Conservation (phyloP, 257 asterid genomes). For the Nicotiana attenuata region DNA sequence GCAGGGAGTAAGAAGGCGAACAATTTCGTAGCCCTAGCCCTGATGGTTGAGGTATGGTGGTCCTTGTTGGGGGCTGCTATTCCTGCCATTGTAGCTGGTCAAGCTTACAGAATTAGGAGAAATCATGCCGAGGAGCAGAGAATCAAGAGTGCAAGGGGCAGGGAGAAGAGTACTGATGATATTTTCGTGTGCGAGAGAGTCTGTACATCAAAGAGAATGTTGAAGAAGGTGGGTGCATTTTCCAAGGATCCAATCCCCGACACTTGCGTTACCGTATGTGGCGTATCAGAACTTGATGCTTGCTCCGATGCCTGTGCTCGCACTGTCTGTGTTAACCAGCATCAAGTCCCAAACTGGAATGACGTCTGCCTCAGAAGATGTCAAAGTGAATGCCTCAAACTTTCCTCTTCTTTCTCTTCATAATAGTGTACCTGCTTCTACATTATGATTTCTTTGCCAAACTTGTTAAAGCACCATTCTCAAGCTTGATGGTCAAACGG, state of each 20-base stretch:
- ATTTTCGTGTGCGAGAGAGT: conserved; percentile 93
- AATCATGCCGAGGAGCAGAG: conserved; percentile 75
- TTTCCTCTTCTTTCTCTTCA: conserved; percentile 27
- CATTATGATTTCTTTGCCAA: background rate
- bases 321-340: conserved; percentile 89
- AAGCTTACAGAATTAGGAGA: conserved; percentile 73
- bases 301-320: conserved; percentile 96
- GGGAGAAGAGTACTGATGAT: conserved; percentile 85
- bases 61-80: conserved; percentile 81
- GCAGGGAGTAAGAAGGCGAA: background rate
- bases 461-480: background rate
- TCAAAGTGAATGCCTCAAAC: conserved; percentile 84
- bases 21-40: conserved; percentile 7
- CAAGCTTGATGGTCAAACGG: background rate
- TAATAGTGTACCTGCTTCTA: background rate
- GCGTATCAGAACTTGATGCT: conserved; percentile 93
- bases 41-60: conserved; percentile 97
- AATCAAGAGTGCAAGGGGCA: conserved; percentile 65
- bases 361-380: conserved; percentile 91
- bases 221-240: conserved; percentile 90
- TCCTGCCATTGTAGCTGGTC: conserved; percentile 79
- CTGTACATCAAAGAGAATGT: conserved; percentile 91
- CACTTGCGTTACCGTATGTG: conserved; percentile 90
- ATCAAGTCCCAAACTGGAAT: conserved; percentile 97
- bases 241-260: conserved; percentile 98